These are phyloP conservation scores for Pseudopithomyces maydicus DNA, from an alignment of 2,329 filamentous ascomycete genomes.

Conservation along the genomic window DNA sequence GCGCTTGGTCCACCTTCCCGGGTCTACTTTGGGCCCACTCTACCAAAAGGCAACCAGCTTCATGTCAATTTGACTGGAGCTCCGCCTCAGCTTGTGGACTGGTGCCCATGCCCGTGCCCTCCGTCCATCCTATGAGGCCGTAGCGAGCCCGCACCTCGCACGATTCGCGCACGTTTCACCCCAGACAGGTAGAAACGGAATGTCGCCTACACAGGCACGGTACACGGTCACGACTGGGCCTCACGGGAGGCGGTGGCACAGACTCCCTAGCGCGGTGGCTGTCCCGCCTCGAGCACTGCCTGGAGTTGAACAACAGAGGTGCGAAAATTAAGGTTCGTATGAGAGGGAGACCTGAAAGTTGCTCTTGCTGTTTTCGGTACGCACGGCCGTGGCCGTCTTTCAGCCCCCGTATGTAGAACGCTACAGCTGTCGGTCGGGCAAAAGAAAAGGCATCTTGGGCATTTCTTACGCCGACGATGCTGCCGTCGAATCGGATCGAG, in stretches of 20 bases:
- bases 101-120: constrained; percentile 16
- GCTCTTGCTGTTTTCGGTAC: constrained; percentile 22
- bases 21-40: constrained; percentile 20
- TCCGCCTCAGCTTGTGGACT: constrained; percentile 39
- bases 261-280: constrained; percentile 7
- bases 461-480: background rate
- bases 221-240: constrained; percentile 12
- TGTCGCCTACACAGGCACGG: background rate
- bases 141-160: constrained; percentile 18
- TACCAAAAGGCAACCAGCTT: constrained; percentile 30
- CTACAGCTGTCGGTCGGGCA: background rate
- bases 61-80: constrained; percentile 23
- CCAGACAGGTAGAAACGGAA: constrained; percentile 5
- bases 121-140: constrained; percentile 14
- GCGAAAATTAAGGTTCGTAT: constrained; percentile 10
- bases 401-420: background rate
- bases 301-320: constrained; percentile 17
- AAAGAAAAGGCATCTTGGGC: background rate
- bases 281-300: constrained; percentile 18
- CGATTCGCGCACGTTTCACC: background rate
- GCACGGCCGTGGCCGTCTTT: constrained; percentile 22
- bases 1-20: constrained; percentile 23
- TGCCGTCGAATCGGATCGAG: background rate
- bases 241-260: constrained; percentile 32
- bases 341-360: constrained; percentile 20